These are phyloP conservation scores for Phytophthora vignae DNA, from an alignment of 352 stramenopile species.

Conservation along the genomic window DNA sequence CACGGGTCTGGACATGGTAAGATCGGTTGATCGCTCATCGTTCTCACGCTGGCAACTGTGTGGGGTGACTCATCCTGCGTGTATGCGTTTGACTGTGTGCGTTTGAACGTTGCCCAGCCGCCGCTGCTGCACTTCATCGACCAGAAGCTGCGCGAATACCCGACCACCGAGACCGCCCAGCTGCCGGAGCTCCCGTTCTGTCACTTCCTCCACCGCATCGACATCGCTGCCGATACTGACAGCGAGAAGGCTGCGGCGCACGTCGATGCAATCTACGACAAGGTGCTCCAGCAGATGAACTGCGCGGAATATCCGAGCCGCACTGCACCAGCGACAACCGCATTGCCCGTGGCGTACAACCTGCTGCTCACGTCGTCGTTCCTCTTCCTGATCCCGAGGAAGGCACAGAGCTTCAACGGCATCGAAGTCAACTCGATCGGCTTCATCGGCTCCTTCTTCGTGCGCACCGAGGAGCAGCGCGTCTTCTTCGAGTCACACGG, in stretches of 20 bases:
- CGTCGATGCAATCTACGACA: slow-evolving; percentile 54
- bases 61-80: slow-evolving; percentile 5
- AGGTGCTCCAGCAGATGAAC: slow-evolving; percentile 60
- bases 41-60: background rate
- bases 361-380: slow-evolving; percentile 78
- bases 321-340: background rate
- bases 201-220: slow-evolving; percentile 76
- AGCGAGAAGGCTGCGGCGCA: slow-evolving; percentile 52
- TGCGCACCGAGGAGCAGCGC: slow-evolving; percentile 67
- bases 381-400: slow-evolving; percentile 75
- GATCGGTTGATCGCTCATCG: background rate
- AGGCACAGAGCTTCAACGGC: slow-evolving; percentile 53
- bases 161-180: slow-evolving; percentile 54
- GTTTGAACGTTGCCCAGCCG: slow-evolving; percentile 44
- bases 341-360: slow-evolving; percentile 74
- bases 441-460: slow-evolving; percentile 86
- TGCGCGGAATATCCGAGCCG: slow-evolving; percentile 35
- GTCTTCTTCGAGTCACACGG: slow-evolving; percentile 56
- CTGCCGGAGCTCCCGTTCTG: slow-evolving; percentile 73
- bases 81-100: background rate
- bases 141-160: slow-evolving; percentile 47
- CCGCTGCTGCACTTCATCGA: slow-evolving; percentile 81
- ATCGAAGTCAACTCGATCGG: slow-evolving; percentile 90
- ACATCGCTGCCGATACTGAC: slow-evolving; percentile 42
- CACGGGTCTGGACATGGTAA: slow-evolving; percentile 67